Evolutionary conservation across 495 filamentous ascomycete genomes (phyloP), one percentile per base, ranked within the genome.

Genomic region (Lepidopterella palustris): DNA sequence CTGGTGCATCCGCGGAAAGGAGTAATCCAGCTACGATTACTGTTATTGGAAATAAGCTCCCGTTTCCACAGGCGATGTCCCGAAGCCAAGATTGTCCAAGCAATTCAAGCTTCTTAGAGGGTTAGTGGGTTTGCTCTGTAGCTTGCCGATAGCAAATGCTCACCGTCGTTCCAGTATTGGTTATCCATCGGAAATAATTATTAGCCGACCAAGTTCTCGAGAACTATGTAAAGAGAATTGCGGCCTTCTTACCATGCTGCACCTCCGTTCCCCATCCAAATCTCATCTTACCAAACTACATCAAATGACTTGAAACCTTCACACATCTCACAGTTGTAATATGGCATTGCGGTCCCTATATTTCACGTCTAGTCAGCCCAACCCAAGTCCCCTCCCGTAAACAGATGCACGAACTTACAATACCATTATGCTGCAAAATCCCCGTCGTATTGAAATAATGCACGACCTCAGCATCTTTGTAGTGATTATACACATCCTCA

Each of bases 351-450:
- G 84, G 85, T 4, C 74, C 80, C 29, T 42, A 28, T 45, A 13
- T 3, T 26, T n/a, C n/a, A n/a, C n/a, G n/a, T n/a, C n/a, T n/a
- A n/a, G n/a, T n/a, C n/a, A n/a, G n/a, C n/a, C n/a, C n/a, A n/a
- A n/a, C n/a, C n/a, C n/a, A n/a, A n/a, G n/a, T n/a, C n/a, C n/a
- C n/a, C n/a, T n/a, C n/a, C n/a, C n/a, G n/a, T n/a, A n/a, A n/a
- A n/a, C n/a, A n/a, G n/a, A n/a, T n/a, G n/a, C n/a, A n/a, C n/a
- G n/a, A 28, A 27, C 45, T 13, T 55, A 35, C 52, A 54, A 86
- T 84, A 63, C 87, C 85, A 57, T 87, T 87, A 62, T 88, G 84
- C 64, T 87, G 83, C 61, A 88, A 59, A 28, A 87, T 82, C 2
- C 84, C 85, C 15, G 75, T 80, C 2, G 83, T 87, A 67, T 85